Percentiles rank a stretch among this genome's conserved stretches.
These are phyloP conservation scores for Mortierella sp. DNA, from an alignment of 371 early-diverging fungal genomes.

Conservation along the genomic window DNA sequence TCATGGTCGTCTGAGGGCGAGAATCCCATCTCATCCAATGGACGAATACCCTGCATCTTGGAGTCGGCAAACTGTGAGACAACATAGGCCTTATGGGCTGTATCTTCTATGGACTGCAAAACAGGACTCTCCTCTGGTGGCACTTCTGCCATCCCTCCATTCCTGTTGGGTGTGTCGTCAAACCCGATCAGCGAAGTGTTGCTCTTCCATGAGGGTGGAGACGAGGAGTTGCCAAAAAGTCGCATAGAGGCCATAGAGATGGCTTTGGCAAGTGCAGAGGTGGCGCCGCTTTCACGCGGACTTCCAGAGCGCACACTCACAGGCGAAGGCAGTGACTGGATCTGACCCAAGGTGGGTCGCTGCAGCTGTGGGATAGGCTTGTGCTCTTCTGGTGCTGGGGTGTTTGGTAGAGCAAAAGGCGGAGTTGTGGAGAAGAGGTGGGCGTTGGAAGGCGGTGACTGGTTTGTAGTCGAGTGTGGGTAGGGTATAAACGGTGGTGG, in stretches of 20 bases:
- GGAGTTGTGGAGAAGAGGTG: constrained; percentile 56
- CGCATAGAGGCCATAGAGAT: constrained; percentile 71
- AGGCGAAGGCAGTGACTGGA: constrained; percentile 34
- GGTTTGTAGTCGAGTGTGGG: constrained; percentile 28
- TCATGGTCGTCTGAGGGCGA: constrained; percentile 39
- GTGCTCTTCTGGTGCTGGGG: constrained; percentile 35
- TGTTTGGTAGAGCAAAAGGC: constrained; percentile 57
- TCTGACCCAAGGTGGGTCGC: constrained; percentile 30
- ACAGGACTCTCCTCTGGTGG: constrained; percentile 60
- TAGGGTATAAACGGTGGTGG: constrained; percentile 45
- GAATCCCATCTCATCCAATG: constrained; percentile 29
- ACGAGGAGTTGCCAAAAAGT: constrained; percentile 65
- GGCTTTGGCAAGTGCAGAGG: constrained; percentile 72
- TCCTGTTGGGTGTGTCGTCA: constrained; percentile 30
- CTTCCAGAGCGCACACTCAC: constrained; percentile 45
- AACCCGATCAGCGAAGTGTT: constrained; percentile 42
- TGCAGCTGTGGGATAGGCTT: constrained; percentile 30
- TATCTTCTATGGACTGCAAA: constrained; percentile 67
- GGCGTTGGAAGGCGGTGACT: constrained; percentile 34
- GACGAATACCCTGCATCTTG: constrained; percentile 62
- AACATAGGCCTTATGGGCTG: constrained; percentile 76
- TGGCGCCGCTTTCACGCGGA: constrained; percentile 56
- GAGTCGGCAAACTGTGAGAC: constrained; percentile 73
- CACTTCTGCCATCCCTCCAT: constrained; percentile 29
- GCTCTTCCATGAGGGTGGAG: constrained; percentile 49